Conservation (phyloP, 805 yeast species). For the Alloascoidea africana region DNA sequence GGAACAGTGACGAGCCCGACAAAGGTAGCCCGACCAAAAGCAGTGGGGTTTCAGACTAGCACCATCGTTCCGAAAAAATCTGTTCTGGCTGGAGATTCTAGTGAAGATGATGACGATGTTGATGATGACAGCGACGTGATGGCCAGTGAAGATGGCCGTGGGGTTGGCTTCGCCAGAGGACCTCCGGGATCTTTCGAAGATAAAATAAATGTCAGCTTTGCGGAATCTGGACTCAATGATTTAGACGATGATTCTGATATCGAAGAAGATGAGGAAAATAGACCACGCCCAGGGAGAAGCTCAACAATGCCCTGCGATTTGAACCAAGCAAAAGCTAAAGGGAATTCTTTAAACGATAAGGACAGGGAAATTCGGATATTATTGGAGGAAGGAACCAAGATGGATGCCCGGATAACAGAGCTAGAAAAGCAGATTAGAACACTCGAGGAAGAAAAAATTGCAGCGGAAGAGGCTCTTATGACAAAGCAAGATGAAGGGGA, state of each 20-base stretch:
- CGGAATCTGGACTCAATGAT: too few relatives aligned
- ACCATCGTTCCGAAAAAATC: constrained; percentile 3
- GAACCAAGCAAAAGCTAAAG: background rate
- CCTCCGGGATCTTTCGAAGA: background rate
- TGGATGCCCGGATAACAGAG: constrained; percentile 23
- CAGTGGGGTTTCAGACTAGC: background rate
- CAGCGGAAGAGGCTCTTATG: constrained; percentile 1
- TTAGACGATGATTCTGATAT: background rate
- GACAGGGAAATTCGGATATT: constrained; percentile 30
- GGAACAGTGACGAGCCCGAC: background rate
- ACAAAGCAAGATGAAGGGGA: background rate
- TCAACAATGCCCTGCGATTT: background rate
- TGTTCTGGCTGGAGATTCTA: background rate
- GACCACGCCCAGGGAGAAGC: background rate
- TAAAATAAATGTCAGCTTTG: background rate
- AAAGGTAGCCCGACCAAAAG: background rate
- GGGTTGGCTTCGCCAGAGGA: too few relatives aligned
- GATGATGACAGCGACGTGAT: background rate
- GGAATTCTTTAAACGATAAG: constrained; percentile 7
- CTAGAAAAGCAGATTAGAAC: constrained; percentile 12
- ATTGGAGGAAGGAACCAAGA: constrained; percentile 30
- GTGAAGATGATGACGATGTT: constrained; percentile 1
- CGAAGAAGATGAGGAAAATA: background rate
- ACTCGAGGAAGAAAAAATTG: constrained; percentile 12
- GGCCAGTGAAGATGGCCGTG: background rate